These are phyloP conservation scores for Penicillium coprophilum DNA, from an alignment of 495 filamentous ascomycete genomes.

Conservation along the genomic window DNA sequence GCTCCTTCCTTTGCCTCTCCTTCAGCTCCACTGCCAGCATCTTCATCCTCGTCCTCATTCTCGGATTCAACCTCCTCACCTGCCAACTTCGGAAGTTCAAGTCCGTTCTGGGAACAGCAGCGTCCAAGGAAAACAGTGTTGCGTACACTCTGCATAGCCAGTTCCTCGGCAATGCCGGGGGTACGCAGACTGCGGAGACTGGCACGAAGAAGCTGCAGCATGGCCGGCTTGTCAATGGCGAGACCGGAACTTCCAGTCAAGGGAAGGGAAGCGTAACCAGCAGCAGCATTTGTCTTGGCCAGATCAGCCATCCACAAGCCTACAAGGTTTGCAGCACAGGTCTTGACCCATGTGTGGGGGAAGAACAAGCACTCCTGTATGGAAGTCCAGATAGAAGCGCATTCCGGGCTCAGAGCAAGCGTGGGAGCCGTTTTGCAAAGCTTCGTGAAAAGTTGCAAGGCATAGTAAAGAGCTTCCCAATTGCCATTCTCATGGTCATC, in stretches of 20 bases:
- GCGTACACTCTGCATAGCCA: constrained; percentile 69
- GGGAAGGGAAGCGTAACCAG: constrained; percentile 55
- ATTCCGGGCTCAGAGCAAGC: constrained; percentile 55
- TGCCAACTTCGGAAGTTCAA: constrained; percentile 48
- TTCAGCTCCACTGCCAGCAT: constrained; percentile 22
- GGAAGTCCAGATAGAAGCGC: constrained; percentile 61
- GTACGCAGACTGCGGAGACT: constrained; percentile 66
- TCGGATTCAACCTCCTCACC: constrained; percentile 41
- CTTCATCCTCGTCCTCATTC: constrained; percentile 45
- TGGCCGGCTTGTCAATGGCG: constrained; percentile 59
- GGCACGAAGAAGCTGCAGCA: constrained; percentile 63
- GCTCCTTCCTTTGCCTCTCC: constrained; percentile 37
- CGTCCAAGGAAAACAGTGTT: constrained; percentile 75
- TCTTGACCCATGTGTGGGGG: constrained; percentile 72
- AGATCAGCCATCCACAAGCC: constrained; percentile 77
- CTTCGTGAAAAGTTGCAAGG: constrained; percentile 66
- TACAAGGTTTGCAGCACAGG: constrained; percentile 71
- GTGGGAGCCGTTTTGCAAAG: constrained; percentile 65
- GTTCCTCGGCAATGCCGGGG: constrained; percentile 61
- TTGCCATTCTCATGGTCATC: constrained; percentile 53
- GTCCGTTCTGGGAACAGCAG: constrained; percentile 62
- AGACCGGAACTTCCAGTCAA: constrained; percentile 70
- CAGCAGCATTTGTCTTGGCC: constrained; percentile 57
- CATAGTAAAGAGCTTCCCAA: constrained; percentile 77
- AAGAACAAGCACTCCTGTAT: constrained; percentile 68